phyloP scores from a whole-genome alignment of 495 filamentous ascomycete species.

The Xylona heveae region DNA sequence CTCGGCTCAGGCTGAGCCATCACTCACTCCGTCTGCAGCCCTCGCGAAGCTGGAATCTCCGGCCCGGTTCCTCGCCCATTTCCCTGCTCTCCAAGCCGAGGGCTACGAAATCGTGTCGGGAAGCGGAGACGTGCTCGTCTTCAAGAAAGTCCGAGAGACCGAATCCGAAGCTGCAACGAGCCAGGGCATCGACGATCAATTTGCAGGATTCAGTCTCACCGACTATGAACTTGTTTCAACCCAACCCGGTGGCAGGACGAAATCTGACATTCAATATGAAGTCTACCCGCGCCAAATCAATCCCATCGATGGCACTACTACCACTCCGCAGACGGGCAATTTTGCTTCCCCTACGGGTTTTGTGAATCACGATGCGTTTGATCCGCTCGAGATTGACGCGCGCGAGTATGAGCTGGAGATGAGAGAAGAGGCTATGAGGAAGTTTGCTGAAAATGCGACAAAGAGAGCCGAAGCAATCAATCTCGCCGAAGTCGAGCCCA shows the following conservation, averaged over 20 bases:
- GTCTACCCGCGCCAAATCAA: constrained; percentile 18
- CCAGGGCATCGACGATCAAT: constrained; percentile 4
- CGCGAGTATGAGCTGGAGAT: too few relatives aligned
- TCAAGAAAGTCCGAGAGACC: constrained; percentile 31
- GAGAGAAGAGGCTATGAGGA: too few relatives aligned
- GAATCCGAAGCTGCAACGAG: constrained; percentile 6
- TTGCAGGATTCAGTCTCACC: too few relatives aligned
- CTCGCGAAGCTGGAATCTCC: constrained; percentile 47
- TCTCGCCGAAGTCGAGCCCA: constrained; percentile 12
- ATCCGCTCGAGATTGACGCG: too few relatives aligned
- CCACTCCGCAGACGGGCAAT: constrained; percentile 20
- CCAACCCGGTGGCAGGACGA: background rate
- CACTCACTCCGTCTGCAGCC: constrained; percentile 35
- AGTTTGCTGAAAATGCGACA: too few relatives aligned
- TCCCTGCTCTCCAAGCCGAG: constrained; percentile 36
- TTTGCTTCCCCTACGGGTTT: constrained; percentile 35
- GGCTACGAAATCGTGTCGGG: constrained; percentile 60
- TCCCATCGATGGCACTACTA: constrained; percentile 32
- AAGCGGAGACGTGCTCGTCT: constrained; percentile 47
- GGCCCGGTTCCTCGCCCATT: constrained; percentile 48
- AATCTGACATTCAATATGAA: background rate
- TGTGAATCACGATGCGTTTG: constrained; percentile 33
- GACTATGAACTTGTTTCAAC: background rate
- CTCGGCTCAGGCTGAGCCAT: constrained; percentile 13
- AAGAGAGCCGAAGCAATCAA: constrained; percentile 7